Evolutionary conservation across 1,284 basidiomycete genomes (phyloP).

Genomic region (Sparassis latifolia): DNA sequence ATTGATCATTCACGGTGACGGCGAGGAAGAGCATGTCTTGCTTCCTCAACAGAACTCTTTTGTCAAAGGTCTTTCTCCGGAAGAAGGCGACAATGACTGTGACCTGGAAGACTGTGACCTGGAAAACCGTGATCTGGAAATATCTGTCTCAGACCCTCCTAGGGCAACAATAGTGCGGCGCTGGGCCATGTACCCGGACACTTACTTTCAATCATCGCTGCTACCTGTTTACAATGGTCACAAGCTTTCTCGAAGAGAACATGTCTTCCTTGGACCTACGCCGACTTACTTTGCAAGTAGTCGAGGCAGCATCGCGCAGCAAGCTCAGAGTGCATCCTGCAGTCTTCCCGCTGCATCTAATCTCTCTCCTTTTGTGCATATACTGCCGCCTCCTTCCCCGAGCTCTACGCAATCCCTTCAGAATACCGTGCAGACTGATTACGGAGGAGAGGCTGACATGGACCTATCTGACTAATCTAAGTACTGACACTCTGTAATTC

Average conservation of each 20-base stretch:
- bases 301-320: neutral
- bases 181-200: slow-evolving; percentile 59
- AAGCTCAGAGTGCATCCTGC: neutral
- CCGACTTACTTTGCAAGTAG: neutral
- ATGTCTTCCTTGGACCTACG: neutral
- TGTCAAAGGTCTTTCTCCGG: neutral
- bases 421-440: neutral
- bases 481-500: neutral
- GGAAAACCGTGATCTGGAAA: neutral
- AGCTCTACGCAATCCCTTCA: neutral
- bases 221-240: slow-evolving; percentile 48
- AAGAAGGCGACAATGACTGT: slow-evolving; percentile 3
- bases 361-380: neutral
- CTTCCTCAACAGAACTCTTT: slow-evolving; percentile 2
- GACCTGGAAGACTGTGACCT: neutral
- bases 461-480: slow-evolving; percentile 23
- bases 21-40: slow-evolving; percentile 29
- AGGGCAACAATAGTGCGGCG: slow-evolving; percentile 23
- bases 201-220: slow-evolving; percentile 49
- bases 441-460: slow-evolving; percentile 20
- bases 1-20: slow-evolving; percentile 33
- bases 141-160: neutral
- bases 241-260: slow-evolving; percentile 24
- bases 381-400: slow-evolving; percentile 6
- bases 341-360: neutral